phyloP scores from a whole-genome alignment of 163 green algal species.

The Chlamydomonas reinhardtii region DNA sequence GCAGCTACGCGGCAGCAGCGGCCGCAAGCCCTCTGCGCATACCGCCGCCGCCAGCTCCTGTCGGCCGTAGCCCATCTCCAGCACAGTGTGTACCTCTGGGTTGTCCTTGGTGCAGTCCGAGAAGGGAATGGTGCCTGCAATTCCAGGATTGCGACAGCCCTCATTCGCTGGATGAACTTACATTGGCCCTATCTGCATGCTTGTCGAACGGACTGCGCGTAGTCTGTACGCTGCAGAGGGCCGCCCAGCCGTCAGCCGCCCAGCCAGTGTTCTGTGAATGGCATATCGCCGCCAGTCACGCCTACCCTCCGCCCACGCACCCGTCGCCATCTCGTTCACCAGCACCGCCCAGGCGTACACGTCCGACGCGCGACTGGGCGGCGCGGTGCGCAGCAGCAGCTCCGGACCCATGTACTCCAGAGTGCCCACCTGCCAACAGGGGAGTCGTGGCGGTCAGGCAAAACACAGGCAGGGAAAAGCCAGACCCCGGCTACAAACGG shows the following conservation, averaged over 20 bases:
- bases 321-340: conserved; percentile 87
- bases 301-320: not conserved
- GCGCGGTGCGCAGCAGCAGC: conserved; percentile 64
- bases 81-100: conserved; percentile 91
- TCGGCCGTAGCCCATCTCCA: conserved; percentile 91
- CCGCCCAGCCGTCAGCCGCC: no score
- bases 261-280: no score
- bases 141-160: not conserved
- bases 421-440: conserved; percentile 61
- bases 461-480: no score
- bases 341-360: conserved; percentile 87
- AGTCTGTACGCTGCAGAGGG: no score
- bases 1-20: conserved; percentile 62
- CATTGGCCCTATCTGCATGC: no score
- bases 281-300: no score
- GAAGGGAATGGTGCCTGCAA: conserved; percentile 69
- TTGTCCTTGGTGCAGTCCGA: conserved; percentile 86
- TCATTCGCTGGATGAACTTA: no score
- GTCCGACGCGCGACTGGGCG: conserved; percentile 69
- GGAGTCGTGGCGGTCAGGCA: not conserved
- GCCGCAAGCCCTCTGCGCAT: conserved; percentile 85
- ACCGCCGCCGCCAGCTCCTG: conserved; percentile 91
- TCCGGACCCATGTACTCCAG: conserved; percentile 94
- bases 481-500: no score
- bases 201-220: no score